These are phyloP conservation scores for Notholithocarpus densiflorus DNA, from an alignment of 306 rosid species.

Conservation along the genomic window DNA sequence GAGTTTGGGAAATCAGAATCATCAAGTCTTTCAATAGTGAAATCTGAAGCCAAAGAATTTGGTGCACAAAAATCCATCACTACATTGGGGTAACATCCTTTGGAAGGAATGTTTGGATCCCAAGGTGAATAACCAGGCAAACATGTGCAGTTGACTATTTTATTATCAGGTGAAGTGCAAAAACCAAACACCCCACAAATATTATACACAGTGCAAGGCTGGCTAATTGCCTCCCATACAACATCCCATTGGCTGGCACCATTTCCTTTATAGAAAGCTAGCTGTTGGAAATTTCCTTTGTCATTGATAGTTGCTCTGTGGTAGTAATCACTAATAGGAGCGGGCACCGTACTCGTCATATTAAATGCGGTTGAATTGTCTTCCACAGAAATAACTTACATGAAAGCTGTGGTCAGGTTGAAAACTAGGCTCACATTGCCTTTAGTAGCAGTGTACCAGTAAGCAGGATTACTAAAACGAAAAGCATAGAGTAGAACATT, in stretches of 20 bases:
- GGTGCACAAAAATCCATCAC: slow-evolving; percentile 30
- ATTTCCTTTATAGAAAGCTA: slow-evolving; percentile 3
- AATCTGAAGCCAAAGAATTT: slow-evolving; percentile 15
- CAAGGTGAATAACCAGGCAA: slow-evolving; percentile 32
- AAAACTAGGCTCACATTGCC: slow-evolving; percentile 18
- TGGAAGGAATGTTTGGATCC: slow-evolving; percentile 33
- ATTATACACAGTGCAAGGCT: slow-evolving; percentile 31
- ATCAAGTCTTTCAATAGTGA: background rate
- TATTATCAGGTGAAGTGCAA: slow-evolving; percentile 29
- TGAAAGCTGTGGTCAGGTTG: slow-evolving; percentile 15
- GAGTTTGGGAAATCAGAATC: slow-evolving; percentile 21
- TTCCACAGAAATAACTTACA: slow-evolving; percentile 21
- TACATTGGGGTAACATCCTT: slow-evolving; percentile 34
- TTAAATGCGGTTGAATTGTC: background rate
- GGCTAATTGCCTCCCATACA: slow-evolving; percentile 20
- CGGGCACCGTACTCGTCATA: background rate
- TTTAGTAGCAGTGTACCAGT: background rate
- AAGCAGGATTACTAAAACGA: slow-evolving; percentile 11
- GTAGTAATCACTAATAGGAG: slow-evolving; percentile 21
- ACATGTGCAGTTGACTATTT: slow-evolving; percentile 16
- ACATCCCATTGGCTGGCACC: slow-evolving; percentile 7
- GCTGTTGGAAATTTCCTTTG: slow-evolving; percentile 31
- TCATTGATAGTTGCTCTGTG: slow-evolving; percentile 26
- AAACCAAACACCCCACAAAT: slow-evolving; percentile 43
- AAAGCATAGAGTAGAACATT: slow-evolving; percentile 24